Percentiles rank a stretch among this genome's conserved stretches.
Conservation (phyloP, 179 eudicot genomes). For the Silene noctiflora region DNA sequence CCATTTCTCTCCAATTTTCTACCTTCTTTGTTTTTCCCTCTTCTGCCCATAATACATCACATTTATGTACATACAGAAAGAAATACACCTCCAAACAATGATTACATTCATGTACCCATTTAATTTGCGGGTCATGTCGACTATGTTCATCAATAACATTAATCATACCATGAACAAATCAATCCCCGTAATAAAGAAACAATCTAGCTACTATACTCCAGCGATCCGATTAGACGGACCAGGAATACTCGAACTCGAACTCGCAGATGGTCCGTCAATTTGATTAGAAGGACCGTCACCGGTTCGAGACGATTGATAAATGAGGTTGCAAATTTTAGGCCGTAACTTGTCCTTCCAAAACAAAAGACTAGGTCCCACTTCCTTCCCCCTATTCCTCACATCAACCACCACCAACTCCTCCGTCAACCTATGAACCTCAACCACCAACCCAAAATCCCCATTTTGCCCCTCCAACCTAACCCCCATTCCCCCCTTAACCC, state of each 20-base stretch:
- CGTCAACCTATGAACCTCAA: conserved; percentile 51
- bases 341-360: conserved; percentile 38
- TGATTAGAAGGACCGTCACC: background rate
- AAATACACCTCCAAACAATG: background rate
- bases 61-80: background rate
- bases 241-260: background rate
- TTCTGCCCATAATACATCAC: too few relatives aligned
- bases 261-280: background rate
- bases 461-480: conserved; percentile 52
- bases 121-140: background rate
- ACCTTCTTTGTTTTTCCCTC: background rate
- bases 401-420: conserved; percentile 58
- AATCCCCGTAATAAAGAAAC: background rate
- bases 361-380: conserved; percentile 28
- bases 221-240: conserved; percentile 8
- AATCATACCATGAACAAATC: background rate
- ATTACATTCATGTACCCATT: background rate
- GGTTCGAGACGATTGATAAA: conserved; percentile 14
- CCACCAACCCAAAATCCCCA: conserved; percentile 41
- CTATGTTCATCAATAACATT: background rate
- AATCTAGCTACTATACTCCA: background rate
- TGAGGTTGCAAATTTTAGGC: conserved; percentile 31
- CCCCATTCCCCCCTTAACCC: conserved; percentile 36
- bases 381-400: conserved; percentile 39
- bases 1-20: background rate